Conservation (phyloP, 441 rosid genomes). For the Gossypium schwendimanii region DNA sequence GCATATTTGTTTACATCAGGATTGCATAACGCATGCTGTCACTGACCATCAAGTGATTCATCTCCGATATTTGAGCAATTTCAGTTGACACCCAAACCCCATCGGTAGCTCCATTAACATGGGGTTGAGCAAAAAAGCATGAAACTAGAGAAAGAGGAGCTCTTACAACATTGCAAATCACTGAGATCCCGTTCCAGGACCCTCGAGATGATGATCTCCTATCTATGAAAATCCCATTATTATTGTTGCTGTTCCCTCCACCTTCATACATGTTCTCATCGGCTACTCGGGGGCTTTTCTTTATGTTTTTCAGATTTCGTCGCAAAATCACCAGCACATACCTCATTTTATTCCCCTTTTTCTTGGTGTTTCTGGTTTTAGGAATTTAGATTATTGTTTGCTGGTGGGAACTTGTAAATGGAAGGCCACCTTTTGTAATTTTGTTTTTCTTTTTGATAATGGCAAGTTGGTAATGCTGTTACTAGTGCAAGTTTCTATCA, state of each 20-base stretch:
- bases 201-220: background rate
- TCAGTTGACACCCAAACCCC: constrained; percentile 70
- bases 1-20: constrained; percentile 40
- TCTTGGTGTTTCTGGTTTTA: background rate
- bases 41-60: constrained; percentile 78
- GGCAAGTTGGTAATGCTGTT: constrained; percentile 32
- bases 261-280: constrained; percentile 48
- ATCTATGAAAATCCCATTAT: constrained; percentile 19
- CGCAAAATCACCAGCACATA: constrained; percentile 30
- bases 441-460: constrained; percentile 16
- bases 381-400: background rate
- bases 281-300: constrained; percentile 60
- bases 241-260: background rate
- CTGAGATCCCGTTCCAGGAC: constrained; percentile 28
- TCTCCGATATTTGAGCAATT: constrained; percentile 52
- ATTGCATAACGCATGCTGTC: constrained; percentile 92
- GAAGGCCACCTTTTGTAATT: constrained; percentile 5
- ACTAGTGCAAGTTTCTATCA: constrained; percentile 39
- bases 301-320: constrained; percentile 33
- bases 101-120: constrained; percentile 43
- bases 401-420: background rate
- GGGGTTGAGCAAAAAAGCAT: constrained; percentile 71
- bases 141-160: constrained; percentile 40
- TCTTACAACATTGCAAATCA: constrained; percentile 25
- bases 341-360: constrained; percentile 42